These are phyloP conservation scores for Dispira simplex DNA, from an alignment of 192 early-diverging fungal species.

Conservation along the genomic window DNA sequence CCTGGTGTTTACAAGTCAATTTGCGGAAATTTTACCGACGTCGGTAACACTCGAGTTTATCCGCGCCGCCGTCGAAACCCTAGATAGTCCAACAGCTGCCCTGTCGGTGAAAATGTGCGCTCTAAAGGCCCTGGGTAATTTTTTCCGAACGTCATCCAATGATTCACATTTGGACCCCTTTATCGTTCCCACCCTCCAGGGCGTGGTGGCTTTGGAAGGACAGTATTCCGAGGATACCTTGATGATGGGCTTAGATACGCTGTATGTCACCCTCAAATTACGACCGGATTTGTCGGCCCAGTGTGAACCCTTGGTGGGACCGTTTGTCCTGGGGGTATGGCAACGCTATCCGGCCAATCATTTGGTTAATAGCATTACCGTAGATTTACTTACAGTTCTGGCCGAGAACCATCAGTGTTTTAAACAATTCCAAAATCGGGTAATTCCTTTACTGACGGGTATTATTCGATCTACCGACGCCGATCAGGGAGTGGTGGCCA, in stretches of 20 bases:
- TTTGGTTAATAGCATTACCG: constrained; percentile 54
- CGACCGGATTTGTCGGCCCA: constrained; percentile 54
- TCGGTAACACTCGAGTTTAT: constrained; percentile 56
- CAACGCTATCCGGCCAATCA: constrained; percentile 58
- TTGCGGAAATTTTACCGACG: constrained; percentile 51
- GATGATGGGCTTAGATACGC: constrained; percentile 25
- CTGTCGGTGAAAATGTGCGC: constrained; percentile 27
- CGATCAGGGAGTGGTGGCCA: constrained; percentile 18
- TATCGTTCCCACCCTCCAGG: constrained; percentile 19
- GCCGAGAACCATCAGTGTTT: constrained; percentile 46
- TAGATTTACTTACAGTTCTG: constrained; percentile 64
- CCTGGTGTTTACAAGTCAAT: constrained; percentile 72
- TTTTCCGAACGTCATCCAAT: constrained; percentile 20
- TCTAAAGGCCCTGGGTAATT: constrained; percentile 25
- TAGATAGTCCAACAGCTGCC: constrained; percentile 22
- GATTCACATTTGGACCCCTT: constrained; percentile 18
- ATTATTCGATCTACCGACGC: constrained; percentile 33
- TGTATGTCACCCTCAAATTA: constrained; percentile 32
- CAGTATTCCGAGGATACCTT: constrained; percentile 30
- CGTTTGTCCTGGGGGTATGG: constrained; percentile 67
- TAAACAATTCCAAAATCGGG: constrained; percentile 47
- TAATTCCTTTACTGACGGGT: constrained; percentile 50
- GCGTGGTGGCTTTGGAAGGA: constrained; percentile 22
- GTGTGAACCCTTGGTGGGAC: constrained; percentile 54
- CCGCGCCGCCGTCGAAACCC: constrained; percentile 53